These are phyloP conservation scores for Posidonia australis DNA, from an alignment of 106 monocot species.

Conservation along the genomic window DNA sequence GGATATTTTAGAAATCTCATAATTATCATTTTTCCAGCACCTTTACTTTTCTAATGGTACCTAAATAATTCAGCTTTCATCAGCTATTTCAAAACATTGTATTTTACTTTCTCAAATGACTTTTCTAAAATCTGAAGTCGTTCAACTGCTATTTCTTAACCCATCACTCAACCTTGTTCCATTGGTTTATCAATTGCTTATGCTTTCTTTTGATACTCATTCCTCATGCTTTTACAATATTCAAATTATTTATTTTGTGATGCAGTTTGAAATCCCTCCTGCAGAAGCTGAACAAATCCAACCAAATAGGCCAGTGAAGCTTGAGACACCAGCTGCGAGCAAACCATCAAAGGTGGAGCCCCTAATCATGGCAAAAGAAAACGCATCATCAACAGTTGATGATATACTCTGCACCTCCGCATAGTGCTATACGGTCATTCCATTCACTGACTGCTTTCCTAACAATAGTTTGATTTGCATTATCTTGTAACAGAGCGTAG, in stretches of 20 bases:
- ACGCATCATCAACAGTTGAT: constrained; percentile 18
- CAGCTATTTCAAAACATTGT: too few species aligned
- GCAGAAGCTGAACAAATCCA: constrained; percentile 57
- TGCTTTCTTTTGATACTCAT: too few species aligned
- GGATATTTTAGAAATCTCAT: too few species aligned
- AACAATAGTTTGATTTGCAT: constrained; percentile 1
- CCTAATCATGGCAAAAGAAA: constrained; percentile 14
- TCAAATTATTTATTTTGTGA: neutral
- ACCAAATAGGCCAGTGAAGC: constrained; percentile 58
- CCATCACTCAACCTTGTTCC: too few species aligned
- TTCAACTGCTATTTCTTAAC: too few species aligned
- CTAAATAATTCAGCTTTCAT: too few species aligned
- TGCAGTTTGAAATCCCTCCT: constrained; percentile 56
- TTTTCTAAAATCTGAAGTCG: too few species aligned
- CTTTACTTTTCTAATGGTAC: too few species aligned
- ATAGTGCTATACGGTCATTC: constrained; percentile 15
- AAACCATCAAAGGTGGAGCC: constrained; percentile 1
- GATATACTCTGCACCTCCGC: constrained; percentile 78
- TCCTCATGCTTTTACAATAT: too few species aligned
- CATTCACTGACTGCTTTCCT: neutral
- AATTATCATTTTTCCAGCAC: too few species aligned
- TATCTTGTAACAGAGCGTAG: neutral
- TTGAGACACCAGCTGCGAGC: neutral
- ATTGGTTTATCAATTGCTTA: too few species aligned
- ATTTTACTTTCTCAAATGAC: too few species aligned